Evolutionary conservation across 2,329 filamentous ascomycete species (phyloP), one percentile per base, ranked within the genome.

Genomic region (Claviceps citrina): DNA sequence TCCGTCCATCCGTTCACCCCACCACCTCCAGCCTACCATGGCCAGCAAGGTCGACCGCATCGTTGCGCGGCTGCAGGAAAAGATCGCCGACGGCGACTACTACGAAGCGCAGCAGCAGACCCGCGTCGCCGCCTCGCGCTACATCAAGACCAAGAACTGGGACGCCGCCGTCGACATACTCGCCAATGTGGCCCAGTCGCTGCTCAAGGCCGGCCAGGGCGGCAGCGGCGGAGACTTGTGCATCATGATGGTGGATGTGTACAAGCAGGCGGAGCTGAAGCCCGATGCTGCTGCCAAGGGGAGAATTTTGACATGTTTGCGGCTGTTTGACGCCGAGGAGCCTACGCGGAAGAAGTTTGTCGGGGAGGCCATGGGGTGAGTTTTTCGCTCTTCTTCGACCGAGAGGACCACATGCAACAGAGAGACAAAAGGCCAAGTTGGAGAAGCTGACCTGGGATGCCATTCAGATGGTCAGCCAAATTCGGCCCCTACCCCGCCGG

Each of bases 61-160:
- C 59, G 73, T 76, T 50, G 57, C 67, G 42, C 69, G 73, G 20
- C 78, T 95, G 59, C 83, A 89, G 64, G 70, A 82, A 62, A 89
- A 85, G 62, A 94, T 94, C 61, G 70, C 76, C 49, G 85, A 93
- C 61, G 89, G 87, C 54, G 81, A 91, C 58, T 95, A 77, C 71
- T 98, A 98, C 67, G 91, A 98, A 72, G 91, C 91, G 43, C 89
- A 96, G 65, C 91, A 98, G 63, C 91, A 98, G 67, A 84, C 94
- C 49, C 85, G 91, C 46, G 87, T 95, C 40, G 89, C 95, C 50
- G 87, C 87, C 45, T 81, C 85, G 30, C 86, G 93, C 43, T 93
- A 98, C 65, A 78, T 89, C 59, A 96, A 96, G 66, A 72, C 81
- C 32, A 67, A 74, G 45, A 89, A 89, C 70, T 95, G 83, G 73